These are phyloP conservation scores for Miscanthus sacchariflorus DNA, from an alignment of 202 grass and related monocot genomes.

Conservation along the genomic window DNA sequence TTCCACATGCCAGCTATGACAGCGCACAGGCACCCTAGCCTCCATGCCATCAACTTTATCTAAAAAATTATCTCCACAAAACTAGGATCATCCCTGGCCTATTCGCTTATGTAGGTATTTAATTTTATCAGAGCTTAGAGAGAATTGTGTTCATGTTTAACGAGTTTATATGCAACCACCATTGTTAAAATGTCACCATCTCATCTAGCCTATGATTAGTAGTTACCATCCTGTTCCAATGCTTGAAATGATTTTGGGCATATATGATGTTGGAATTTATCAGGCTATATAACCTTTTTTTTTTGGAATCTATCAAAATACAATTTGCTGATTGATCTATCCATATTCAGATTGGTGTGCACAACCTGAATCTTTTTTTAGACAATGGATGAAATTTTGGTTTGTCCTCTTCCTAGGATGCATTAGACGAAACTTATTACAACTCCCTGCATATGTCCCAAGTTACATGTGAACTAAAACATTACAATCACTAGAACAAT, in stretches of 20 bases:
- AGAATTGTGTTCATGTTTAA: too few relatives aligned
- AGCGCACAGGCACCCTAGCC: too few relatives aligned
- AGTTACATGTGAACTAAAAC: not conserved
- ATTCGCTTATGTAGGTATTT: too few relatives aligned
- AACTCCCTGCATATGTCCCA: not conserved
- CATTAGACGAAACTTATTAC: not conserved
- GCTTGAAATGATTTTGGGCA: not conserved
- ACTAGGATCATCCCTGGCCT: too few relatives aligned
- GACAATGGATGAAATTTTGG: not conserved
- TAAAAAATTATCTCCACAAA: too few relatives aligned
- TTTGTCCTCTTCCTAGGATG: not conserved
- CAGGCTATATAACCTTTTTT: not conserved
- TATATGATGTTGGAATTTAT: not conserved
- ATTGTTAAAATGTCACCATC: too few relatives aligned
- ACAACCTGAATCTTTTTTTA: not conserved
- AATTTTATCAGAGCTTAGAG: too few relatives aligned
- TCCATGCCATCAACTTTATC: too few relatives aligned
- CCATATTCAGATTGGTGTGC: not conserved
- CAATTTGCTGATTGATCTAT: not conserved
- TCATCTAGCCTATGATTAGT: not conserved
- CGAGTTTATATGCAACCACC: too few relatives aligned
- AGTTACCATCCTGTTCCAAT: not conserved
- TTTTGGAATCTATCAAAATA: not conserved
- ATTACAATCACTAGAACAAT: not conserved
- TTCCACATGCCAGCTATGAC: too few relatives aligned